Conservation (phyloP, 1,284 basidiomycete genomes). For the Pyrrhoderma lamaoense region DNA sequence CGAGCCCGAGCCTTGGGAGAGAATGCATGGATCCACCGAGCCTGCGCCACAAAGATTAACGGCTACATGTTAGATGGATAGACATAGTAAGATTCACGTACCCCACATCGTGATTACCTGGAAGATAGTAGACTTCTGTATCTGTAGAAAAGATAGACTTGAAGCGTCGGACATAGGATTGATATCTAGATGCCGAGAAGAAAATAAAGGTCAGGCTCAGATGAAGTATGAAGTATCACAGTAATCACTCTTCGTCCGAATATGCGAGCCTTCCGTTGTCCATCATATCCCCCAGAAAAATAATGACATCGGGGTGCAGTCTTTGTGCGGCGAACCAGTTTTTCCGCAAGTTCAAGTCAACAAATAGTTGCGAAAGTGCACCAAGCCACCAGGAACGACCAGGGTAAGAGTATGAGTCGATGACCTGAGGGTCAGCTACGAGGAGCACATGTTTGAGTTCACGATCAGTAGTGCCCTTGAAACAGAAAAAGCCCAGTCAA, state of each 20-base stretch:
- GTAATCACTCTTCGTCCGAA: slow-evolving; percentile 57
- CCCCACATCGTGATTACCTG: slow-evolving; percentile 85
- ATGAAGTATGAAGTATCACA: background rate
- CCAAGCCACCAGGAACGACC: slow-evolving; percentile 34
- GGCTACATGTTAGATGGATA: background rate
- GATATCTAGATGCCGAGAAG: slow-evolving; percentile 41
- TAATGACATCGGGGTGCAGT: slow-evolving; percentile 42
- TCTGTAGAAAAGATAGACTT: slow-evolving; percentile 48
- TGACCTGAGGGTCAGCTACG: slow-evolving; percentile 73
- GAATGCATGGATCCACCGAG: slow-evolving; percentile 49
- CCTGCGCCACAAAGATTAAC: slow-evolving; percentile 28
- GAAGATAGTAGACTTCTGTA: slow-evolving; percentile 56
- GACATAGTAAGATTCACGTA: slow-evolving; percentile 28
- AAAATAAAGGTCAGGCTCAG: background rate
- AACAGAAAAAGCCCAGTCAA: no score
- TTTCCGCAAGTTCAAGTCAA: slow-evolving; percentile 67
- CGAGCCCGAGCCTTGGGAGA: slow-evolving; percentile 54
- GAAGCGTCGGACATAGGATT: slow-evolving; percentile 52
- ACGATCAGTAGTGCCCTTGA: slow-evolving; percentile 17
- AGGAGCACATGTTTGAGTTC: slow-evolving; percentile 57
- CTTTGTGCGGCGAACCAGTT: slow-evolving; percentile 47
- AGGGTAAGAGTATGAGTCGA: slow-evolving; percentile 42
- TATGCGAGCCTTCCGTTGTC: slow-evolving; percentile 58
- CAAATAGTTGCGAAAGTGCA: slow-evolving; percentile 43
- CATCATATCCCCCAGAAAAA: slow-evolving; percentile 80